These are phyloP conservation scores for Rhodocollybia butyracea DNA, from an alignment of 768 basidiomycete species.

Conservation along the genomic window DNA sequence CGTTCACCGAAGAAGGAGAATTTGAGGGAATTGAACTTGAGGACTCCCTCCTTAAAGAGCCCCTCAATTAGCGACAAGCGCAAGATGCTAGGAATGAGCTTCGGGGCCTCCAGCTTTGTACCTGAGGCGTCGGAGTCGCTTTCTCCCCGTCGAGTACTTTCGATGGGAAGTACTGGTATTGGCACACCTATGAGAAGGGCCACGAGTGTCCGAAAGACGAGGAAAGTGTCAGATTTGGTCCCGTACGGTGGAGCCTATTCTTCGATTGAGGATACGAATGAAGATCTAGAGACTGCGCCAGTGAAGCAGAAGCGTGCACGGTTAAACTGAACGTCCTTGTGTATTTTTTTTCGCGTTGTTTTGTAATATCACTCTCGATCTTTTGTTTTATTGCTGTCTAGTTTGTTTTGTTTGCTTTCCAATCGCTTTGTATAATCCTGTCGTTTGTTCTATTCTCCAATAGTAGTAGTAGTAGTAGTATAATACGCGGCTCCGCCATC, in stretches of 20 bases:
- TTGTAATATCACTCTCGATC: too few relatives aligned
- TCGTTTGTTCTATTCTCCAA: too few relatives aligned
- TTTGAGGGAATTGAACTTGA: too few relatives aligned
- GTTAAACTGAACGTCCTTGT: background rate
- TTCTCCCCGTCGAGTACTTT: background rate
- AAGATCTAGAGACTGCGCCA: background rate
- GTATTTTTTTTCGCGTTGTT: background rate
- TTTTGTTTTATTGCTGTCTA: too few relatives aligned
- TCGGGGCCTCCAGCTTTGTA: background rate
- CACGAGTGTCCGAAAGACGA: background rate
- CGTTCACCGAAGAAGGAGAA: slow-evolving; percentile 1
- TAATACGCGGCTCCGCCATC: too few relatives aligned
- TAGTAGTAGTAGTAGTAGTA: too few relatives aligned
- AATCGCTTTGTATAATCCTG: too few relatives aligned
- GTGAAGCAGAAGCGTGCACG: slow-evolving; percentile 1
- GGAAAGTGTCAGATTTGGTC: slow-evolving; percentile 2
- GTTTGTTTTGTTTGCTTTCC: too few relatives aligned
- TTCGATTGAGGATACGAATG: background rate
- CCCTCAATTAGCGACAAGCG: background rate
- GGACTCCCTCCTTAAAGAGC: too few relatives aligned
- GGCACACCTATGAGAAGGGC: background rate
- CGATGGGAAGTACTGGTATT: background rate
- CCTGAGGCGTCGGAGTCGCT: background rate
- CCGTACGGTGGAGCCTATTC: background rate
- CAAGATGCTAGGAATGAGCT: slow-evolving; percentile 4